Percentiles rank a stretch among this genome's conserved stretches.
Conservation (phyloP, 495 filamentous ascomycete species). For the Penicillium odoratum region DNA sequence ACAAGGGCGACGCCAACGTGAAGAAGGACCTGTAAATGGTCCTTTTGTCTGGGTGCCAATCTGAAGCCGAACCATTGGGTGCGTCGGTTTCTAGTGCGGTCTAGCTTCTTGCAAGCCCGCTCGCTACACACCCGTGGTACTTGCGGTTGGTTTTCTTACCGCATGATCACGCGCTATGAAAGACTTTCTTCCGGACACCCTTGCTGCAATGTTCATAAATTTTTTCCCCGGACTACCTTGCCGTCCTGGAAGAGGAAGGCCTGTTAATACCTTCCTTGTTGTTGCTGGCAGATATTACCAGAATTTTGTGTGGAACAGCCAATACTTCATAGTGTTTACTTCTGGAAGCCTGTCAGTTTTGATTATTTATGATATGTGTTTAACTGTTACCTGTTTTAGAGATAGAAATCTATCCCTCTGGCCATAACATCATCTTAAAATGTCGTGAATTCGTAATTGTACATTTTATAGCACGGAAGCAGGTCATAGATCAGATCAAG, state of each 20-base stretch:
- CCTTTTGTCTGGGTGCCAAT: background rate
- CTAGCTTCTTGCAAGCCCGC: background rate
- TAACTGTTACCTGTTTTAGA: conserved; percentile 6
- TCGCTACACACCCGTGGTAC: background rate
- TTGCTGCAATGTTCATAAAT: conserved; percentile 12
- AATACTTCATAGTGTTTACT: background rate
- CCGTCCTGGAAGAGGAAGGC: background rate
- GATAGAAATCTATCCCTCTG: conserved; percentile 10
- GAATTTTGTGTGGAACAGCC: background rate
- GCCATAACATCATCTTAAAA: conserved; percentile 5
- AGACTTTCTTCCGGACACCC: background rate
- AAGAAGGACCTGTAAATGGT: conserved; percentile 67
- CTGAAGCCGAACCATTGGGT: background rate
- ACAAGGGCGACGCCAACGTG: conserved; percentile 51
- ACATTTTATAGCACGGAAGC: conserved; percentile 6
- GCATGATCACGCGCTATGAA: background rate
- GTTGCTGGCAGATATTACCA: background rate
- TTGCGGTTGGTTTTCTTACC: background rate
- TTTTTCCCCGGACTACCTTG: background rate
- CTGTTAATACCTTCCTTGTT: background rate
- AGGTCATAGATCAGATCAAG: conserved; percentile 51
- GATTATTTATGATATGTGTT: conserved; percentile 5
- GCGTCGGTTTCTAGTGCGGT: background rate
- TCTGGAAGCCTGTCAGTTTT: conserved; percentile 3
- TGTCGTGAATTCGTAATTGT: conserved; percentile 25